Conservation (phyloP, 768 basidiomycete genomes). For the Boletus insuetus region DNA sequence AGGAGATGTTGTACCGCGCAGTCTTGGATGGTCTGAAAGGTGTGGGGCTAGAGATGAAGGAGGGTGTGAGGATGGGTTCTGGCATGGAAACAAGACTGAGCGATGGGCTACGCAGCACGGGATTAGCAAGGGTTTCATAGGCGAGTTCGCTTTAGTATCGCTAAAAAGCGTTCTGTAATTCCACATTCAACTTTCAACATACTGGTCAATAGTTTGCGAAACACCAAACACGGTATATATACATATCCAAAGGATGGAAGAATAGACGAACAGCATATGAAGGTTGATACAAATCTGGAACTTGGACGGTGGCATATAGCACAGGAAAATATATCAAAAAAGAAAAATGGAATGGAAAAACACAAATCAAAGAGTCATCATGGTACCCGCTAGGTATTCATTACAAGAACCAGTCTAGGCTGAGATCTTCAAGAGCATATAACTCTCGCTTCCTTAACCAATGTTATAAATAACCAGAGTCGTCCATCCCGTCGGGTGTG, state of each 20-base stretch:
- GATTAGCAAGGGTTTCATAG: neutral
- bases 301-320: neutral
- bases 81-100: constrained; percentile 43
- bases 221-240: neutral
- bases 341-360: neutral
- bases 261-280: neutral
- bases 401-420: neutral
- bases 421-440: neutral
- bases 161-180: too few relatives aligned
- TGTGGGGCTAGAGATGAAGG: constrained; percentile 41
- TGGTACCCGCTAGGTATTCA: neutral
- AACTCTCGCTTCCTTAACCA: neutral
- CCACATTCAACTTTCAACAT: too few relatives aligned
- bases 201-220: neutral
- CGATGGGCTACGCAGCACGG: constrained; percentile 17
- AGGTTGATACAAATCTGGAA: neutral
- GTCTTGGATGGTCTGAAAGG: constrained; percentile 62
- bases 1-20: constrained; percentile 54
- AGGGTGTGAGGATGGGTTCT: constrained; percentile 38
- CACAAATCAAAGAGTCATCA: neutral
- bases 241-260: neutral
- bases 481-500: constrained; percentile 35
- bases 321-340: neutral
- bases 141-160: neutral
- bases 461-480: constrained; percentile 28